Percentiles rank a stretch among this genome's conserved stretches.
Conservation (phyloP, 441 rosid genomes). For the Manihot esculenta region DNA sequence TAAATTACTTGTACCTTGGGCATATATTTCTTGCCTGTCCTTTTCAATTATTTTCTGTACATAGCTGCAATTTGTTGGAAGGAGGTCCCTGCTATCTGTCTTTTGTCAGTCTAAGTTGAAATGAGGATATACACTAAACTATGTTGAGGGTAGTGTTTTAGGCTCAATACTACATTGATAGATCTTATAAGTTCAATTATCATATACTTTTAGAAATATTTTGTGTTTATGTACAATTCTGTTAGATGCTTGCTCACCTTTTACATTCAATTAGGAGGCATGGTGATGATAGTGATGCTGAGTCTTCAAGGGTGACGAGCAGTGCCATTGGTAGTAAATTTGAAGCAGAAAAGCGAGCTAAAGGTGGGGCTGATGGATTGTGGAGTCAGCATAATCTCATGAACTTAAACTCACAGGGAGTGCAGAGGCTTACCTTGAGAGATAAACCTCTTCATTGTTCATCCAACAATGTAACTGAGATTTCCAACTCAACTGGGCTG, state of each 20-base stretch:
- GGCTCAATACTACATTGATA: background rate
- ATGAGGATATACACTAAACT: background rate
- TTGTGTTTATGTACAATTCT: background rate
- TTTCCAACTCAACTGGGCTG: constrained; percentile 36
- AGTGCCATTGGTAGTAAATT: constrained; percentile 48
- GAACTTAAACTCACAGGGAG: constrained; percentile 34
- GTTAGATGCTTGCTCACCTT: background rate
- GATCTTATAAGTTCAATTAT: background rate
- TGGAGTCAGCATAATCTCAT: constrained; percentile 28
- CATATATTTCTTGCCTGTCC: background rate
- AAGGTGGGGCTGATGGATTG: constrained; percentile 26
- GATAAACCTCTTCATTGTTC: constrained; percentile 43
- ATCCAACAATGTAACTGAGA: constrained; percentile 56
- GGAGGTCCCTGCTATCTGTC: background rate
- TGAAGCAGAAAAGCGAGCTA: constrained; percentile 37
- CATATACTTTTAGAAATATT: background rate
- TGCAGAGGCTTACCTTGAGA: constrained; percentile 39
- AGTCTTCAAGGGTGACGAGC: constrained; percentile 53
- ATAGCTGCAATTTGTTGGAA: background rate
- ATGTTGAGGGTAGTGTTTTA: background rate
- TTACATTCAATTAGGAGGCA: constrained; percentile 27
- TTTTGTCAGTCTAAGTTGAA: background rate
- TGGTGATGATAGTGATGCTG: constrained; percentile 63
- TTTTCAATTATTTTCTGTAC: background rate
- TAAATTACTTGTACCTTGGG: background rate